Conservation (phyloP, 116 monocot genomes). For the Trichopus zeylanicus region DNA sequence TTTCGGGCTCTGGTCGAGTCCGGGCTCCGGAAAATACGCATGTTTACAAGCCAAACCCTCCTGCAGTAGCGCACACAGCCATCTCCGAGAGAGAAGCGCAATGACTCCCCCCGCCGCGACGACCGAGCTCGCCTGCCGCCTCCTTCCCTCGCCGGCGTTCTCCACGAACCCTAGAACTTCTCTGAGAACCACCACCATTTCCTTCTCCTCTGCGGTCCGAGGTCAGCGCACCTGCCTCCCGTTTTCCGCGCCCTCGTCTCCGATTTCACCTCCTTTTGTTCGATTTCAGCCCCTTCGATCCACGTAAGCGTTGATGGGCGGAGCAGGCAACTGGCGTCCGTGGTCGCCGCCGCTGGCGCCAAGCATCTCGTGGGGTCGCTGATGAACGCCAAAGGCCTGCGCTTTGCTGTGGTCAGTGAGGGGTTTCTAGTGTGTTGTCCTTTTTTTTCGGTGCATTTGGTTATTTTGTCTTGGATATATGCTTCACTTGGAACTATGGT, state of each 20-base stretch:
- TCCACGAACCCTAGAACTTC: background rate
- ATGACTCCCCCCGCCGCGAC: background rate
- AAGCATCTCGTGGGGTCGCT: conserved; percentile 56
- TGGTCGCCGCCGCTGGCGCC: conserved; percentile 22
- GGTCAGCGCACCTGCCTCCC: conserved; percentile 5
- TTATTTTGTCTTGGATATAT: background rate
- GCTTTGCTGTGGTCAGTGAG: conserved; percentile 85
- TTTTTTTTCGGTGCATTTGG: background rate
- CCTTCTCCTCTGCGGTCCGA: conserved; percentile 21
- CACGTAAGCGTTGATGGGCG: conserved; percentile 9
- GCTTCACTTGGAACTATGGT: background rate
- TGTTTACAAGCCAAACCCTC: too few species aligned
- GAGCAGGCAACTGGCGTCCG: conserved; percentile 7
- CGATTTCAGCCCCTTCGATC: conserved; percentile 8
- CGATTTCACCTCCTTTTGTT: too few species aligned
- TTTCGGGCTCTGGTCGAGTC: too few species aligned
- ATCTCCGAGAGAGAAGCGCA: too few species aligned
- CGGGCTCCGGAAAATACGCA: too few species aligned
- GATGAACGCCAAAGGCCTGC: conserved; percentile 51
- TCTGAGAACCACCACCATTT: background rate
- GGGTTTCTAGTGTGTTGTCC: background rate
- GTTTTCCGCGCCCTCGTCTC: background rate
- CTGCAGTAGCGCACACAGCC: too few species aligned
- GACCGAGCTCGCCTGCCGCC: background rate
- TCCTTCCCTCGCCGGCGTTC: background rate